A percentile compares a stretch with the other conserved stretches of the same genome.
Evolutionary conservation across 352 stramenopile genomes (phyloP).

Genomic region (Phytophthora sojae): DNA sequence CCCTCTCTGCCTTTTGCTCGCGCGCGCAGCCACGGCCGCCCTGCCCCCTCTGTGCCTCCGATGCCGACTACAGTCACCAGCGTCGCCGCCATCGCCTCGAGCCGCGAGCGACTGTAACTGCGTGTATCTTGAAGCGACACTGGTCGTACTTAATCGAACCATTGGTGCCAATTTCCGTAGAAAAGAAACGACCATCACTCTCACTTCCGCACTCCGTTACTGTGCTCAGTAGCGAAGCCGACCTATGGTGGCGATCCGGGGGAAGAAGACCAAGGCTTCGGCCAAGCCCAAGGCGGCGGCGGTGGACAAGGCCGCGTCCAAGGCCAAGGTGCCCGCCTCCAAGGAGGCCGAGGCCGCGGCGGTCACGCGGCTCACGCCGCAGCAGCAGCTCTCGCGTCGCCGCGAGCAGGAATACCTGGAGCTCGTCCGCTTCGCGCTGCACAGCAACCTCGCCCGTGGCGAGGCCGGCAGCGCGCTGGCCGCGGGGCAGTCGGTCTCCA

Average conservation of each 20-base stretch:
- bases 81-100: constrained; percentile 8
- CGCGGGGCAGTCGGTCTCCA: constrained; percentile 21
- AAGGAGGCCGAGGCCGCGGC: constrained; percentile 37
- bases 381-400: constrained; percentile 43
- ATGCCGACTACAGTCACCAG: constrained; percentile 3
- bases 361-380: constrained; percentile 34
- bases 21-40: constrained; percentile 13
- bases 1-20: background rate
- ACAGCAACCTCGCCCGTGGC: constrained; percentile 46
- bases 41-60: constrained; percentile 15
- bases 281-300: constrained; percentile 58
- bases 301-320: constrained; percentile 47
- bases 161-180: constrained; percentile 1
- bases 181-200: constrained; percentile 15
- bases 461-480: constrained; percentile 8
- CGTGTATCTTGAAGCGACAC: background rate
- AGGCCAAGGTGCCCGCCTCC: constrained; percentile 25
- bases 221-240: constrained; percentile 1
- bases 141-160: background rate
- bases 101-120: no score
- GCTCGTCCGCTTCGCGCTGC: constrained; percentile 59
- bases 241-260: constrained; percentile 75
- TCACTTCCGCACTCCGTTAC: constrained; percentile 2
- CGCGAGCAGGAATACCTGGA: constrained; percentile 57
- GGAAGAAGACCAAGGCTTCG: constrained; percentile 75